A percentile compares a stretch with the other conserved stretches of the same genome.
Conservation (phyloP, 306 rosid species). For the Parietaria judaica region DNA sequence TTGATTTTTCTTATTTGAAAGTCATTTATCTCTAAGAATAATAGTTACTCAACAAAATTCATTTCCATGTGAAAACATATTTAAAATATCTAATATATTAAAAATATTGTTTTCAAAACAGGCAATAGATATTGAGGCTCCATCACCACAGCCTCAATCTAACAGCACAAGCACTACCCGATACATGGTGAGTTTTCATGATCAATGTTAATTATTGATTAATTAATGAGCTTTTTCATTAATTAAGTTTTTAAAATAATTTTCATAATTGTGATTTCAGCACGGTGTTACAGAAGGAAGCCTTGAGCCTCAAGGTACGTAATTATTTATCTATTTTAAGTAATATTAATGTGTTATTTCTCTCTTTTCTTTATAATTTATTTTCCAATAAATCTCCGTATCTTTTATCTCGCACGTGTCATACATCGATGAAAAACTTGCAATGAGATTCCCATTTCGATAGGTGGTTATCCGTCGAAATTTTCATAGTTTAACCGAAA, state of each 20-base stretch:
- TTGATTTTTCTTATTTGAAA: too few relatives aligned
- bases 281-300: constrained; percentile 63
- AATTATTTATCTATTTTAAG: neutral
- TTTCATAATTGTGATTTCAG: constrained; percentile 21
- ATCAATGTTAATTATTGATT: neutral
- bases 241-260: neutral
- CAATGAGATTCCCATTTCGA: too few relatives aligned
- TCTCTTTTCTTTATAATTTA: too few relatives aligned
- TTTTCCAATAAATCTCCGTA: too few relatives aligned
- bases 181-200: constrained; percentile 28
- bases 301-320: constrained; percentile 58
- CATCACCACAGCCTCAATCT: constrained; percentile 40
- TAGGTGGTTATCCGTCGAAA: too few relatives aligned
- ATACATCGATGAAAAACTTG: too few relatives aligned
- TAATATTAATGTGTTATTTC: too few relatives aligned
- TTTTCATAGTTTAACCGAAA: too few relatives aligned
- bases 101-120: neutral
- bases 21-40: too few relatives aligned
- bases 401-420: too few relatives aligned
- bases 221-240: neutral
- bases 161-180: constrained; percentile 20
- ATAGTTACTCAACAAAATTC: too few relatives aligned
- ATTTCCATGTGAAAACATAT: neutral
- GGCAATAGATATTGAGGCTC: constrained; percentile 24
- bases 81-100: neutral